phyloP scores from a whole-genome alignment of 805 yeast genomes.

The Candida hispaniensis region DNA sequence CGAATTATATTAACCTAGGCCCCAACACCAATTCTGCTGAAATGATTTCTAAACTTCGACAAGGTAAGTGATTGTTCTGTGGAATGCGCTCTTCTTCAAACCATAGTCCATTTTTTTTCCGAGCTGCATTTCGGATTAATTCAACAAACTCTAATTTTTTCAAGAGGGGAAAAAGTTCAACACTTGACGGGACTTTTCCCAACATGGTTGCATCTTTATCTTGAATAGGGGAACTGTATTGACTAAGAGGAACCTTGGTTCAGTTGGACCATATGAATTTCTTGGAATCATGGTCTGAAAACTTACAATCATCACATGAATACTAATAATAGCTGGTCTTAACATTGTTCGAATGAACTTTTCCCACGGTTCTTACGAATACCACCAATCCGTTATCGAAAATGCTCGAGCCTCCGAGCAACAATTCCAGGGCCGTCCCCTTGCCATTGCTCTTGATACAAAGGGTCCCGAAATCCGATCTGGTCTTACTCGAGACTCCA shows the following conservation, averaged over 20 bases:
- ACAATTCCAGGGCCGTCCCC: conserved; percentile 86
- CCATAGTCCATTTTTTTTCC: conserved; percentile 7
- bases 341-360: conserved; percentile 98
- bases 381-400: conserved; percentile 94
- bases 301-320: neutral
- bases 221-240: no score
- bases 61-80: conserved; percentile 28
- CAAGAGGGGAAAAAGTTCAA: neutral
- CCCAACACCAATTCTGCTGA: conserved; percentile 94
- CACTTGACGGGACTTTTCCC: no score
- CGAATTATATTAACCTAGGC: conserved; percentile 37
- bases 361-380: conserved; percentile 96
- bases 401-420: conserved; percentile 91
- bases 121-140: conserved; percentile 15
- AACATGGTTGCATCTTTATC: no score
- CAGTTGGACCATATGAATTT: no score
- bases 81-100: neutral
- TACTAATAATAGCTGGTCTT: conserved; percentile 59
- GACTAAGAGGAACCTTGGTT: no score
- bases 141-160: conserved; percentile 7
- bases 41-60: conserved; percentile 73
- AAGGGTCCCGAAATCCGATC: conserved; percentile 99
- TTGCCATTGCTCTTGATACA: conserved; percentile 97
- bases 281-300: no score
- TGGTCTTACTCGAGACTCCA: conserved; percentile 75